These are phyloP conservation scores for Hericium erinaceus DNA, from an alignment of 768 basidiomycete species.

Conservation along the genomic window DNA sequence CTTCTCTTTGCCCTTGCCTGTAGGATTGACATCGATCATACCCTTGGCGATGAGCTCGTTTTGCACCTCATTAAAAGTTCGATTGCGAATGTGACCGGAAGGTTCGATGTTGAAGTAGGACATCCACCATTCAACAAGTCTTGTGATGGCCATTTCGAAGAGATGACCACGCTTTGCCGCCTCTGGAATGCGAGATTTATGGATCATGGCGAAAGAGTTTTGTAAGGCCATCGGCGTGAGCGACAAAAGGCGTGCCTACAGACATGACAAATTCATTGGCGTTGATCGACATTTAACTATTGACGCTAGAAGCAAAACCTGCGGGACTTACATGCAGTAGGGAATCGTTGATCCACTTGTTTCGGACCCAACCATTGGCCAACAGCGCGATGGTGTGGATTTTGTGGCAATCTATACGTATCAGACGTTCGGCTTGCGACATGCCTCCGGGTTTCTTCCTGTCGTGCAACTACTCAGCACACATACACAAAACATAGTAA, in stretches of 20 bases:
- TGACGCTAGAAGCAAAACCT: background rate
- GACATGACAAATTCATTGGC: background rate
- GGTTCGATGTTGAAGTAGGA: conserved; percentile 57
- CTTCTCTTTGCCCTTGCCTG: conserved; percentile 22
- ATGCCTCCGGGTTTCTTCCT: conserved; percentile 35
- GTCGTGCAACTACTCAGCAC: background rate
- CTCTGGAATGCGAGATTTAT: conserved; percentile 76
- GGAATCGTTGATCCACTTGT: conserved; percentile 75
- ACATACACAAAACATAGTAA: background rate
- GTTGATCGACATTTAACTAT: conserved; percentile 8
- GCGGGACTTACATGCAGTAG: conserved; percentile 62
- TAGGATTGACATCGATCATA: background rate
- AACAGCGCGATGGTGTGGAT: conserved; percentile 81
- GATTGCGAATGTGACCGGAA: conserved; percentile 62
- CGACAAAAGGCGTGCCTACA: conserved; percentile 81
- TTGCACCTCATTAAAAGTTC: conserved; percentile 71
- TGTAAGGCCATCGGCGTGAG: conserved; percentile 75
- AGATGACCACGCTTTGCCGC: conserved; percentile 72
- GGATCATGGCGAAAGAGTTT: conserved; percentile 71
- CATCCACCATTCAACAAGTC: conserved; percentile 82
- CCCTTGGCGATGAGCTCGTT: conserved; percentile 12
- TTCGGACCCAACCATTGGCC: conserved; percentile 63
- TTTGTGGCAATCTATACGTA: conserved; percentile 80
- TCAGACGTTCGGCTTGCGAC: conserved; percentile 57
- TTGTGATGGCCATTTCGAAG: conserved; percentile 73